Base-by-base conservation (phyloP, 148 eudicot genomes). In the Rhododendron ovatum region DNA sequence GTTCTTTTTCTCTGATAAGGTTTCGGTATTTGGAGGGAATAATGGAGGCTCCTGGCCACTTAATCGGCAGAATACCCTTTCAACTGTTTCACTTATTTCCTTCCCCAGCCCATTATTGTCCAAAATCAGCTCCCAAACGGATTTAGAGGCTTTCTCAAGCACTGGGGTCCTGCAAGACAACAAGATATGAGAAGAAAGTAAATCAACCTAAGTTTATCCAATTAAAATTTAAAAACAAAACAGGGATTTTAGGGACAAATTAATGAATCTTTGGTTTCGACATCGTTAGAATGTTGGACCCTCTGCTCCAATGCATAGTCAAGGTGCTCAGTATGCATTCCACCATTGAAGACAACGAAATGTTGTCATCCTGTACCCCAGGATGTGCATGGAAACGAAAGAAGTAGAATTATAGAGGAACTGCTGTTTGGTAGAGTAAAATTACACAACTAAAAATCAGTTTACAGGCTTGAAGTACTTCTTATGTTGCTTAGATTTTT, bases 71-170 rank as follows among this genome's bases (percentile, higher is more conserved):
- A 94, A 98, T 24, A 94, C 98, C 86, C 81, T 91, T 90, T 98
- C 98, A 53, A 98, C 98, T 14, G 93, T 98, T 86, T 98, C 99
- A 78, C 83, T 93, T 77, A 98, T 95, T 88, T 98, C 98, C 88
- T 92, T 95, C 77, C 99, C 98, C 18, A 98, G 85, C 5, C 92
- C 98, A 69, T 91, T 90, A 9, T 91, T 89, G 87, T 95, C 99
- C 87, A 98, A 87, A 59, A 95, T 93, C 85, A 98, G 81, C 61
- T 98, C 98, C 99, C 98, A 98, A 41, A 98, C 98, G 65, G 98
- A 94, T 88, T 91, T 95, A 51, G 99, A 95, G 76, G 98, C 99
- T 91, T 94, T 98, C 91, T 98, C 99, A 82, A 98, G 98, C 89
- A 94, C 99, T n/a, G 98, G 94, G 30, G 90, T 91, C 85, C 98